Evolutionary conservation across 2,329 filamentous ascomycete species (phyloP), one percentile per base, ranked within the genome.

Genomic region (Reticulascus tulasneorum): DNA sequence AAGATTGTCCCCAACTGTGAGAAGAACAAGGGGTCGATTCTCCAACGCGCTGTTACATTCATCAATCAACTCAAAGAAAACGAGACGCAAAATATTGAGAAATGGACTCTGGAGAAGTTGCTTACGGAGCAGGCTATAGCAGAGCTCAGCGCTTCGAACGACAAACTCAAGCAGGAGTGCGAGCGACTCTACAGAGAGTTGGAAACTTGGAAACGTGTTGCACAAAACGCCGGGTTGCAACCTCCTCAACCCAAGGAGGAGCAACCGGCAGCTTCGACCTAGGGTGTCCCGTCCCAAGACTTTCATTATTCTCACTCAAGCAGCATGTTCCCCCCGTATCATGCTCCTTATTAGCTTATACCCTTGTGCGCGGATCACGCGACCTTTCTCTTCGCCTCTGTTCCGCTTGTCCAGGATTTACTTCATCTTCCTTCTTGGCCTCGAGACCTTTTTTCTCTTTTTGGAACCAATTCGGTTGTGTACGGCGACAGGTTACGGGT

Each of bases 1-100:
- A 97, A 96, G 67, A 94, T 98, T 48, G 93, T 98, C 1, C 93
- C 93, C 0, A 89, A 89, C 11, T 96, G 91, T 54, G 93, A 98
- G 64, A 98, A 97, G 73, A 97, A 98, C 71, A 98, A 98, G 65
- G 93, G 93, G 1, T 94, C 89, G 3, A 97, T 98, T 47, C 71
- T 98, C 23, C 86, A 94, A 57, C 86, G 91, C 22, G 89, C 93
- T 0, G 91, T 96, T 9, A 82, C 88, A 46, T 97, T 95, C 67
- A 97, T 98, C 57, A 85, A 82, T 9, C 89, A 96, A 55, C 76
- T 98, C 24, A 94, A 93, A 59, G 89, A 96, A 59, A 94, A 95
- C 50, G 91, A 95, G 59, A 79, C 85, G 12, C 86, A 93, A 47
- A 95, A 95, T 58, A 89, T 94, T 45, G 91, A 95, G 59, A 89